phyloP scores from a whole-genome alignment of 108 stramenopile genomes.

The Hondaea fermentalgiana region DNA sequence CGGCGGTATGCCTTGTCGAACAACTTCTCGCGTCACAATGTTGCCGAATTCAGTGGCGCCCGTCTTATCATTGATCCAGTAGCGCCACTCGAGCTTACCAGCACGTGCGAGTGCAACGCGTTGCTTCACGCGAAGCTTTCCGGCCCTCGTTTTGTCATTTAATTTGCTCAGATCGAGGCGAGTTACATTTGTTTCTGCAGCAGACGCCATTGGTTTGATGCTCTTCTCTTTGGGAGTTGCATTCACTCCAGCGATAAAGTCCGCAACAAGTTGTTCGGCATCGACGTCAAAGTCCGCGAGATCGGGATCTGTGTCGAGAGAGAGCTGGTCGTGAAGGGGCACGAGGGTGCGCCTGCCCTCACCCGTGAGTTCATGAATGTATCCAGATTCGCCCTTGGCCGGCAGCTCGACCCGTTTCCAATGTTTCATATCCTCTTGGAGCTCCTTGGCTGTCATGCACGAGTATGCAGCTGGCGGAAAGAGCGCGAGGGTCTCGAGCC shows the following conservation, averaged over 20 bases:
- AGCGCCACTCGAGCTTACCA: neutral
- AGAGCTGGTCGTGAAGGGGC: neutral
- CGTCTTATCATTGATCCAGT: neutral
- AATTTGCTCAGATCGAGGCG: neutral
- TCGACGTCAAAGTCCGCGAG: neutral
- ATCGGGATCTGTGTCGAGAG: neutral
- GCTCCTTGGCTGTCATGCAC: neutral
- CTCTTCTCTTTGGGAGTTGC: neutral
- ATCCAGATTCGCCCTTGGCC: neutral
- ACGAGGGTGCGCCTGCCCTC: neutral
- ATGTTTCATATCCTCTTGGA: neutral
- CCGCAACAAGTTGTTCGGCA: neutral
- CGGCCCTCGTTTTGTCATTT: neutral
- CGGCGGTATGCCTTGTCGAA: neutral
- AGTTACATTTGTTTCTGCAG: neutral
- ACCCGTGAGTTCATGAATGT: neutral
- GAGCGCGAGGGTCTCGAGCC: neutral
- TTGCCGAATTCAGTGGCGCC: conserved; percentile 13
- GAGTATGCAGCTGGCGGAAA: neutral
- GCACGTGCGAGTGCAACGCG: neutral
- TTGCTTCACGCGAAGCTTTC: neutral
- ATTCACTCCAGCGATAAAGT: neutral
- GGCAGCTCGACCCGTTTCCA: neutral
- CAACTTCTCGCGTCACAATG: neutral
- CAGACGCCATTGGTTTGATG: neutral